Base-by-base conservation (phyloP, 768 basidiomycete genomes). In the Suillus subluteus region DNA sequence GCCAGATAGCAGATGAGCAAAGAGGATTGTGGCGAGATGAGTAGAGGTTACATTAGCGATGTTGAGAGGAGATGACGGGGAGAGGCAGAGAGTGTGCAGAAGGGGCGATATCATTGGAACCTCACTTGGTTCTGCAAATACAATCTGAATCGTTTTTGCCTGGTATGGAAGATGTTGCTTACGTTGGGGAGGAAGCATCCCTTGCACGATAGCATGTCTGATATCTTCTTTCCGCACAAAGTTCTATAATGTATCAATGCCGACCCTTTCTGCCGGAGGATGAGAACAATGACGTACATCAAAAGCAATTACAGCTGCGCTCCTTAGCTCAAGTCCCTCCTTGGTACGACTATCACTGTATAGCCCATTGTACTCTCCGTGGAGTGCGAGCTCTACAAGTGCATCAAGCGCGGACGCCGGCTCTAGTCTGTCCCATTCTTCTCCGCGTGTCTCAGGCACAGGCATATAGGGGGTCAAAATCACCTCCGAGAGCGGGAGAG, bases 361-460 rank as follows among this genome's bases (percentile, higher is more conserved):
- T 62, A 78, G 71, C n/a, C 90, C 88, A 70, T 91, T 88, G 75
- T 94, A 92, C 79, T 98, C 96, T 2, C 96, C 97, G 65, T 97
- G 90, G 46, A 98, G 80, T 13, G 88, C 88, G 18, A 95, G 84
- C 67, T 93, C 90, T 0, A 97, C 87, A 13, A 98, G 84, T 0
- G 87, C 91, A 67, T 96, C 91, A 6, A 97, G 84, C 0, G 93
- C 92, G 4, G 93, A 90, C 18, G 91, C 86, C 5, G 88, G 83
- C 66, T 95, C 92, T 30, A 97, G 76, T 26, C 95, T 86, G 75
- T 96, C 94, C 94, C 94, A 95, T 74, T 97, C 95, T 78, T 97
- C 95, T 9, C 94, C 94, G 67, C 92, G 86, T 64, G 96, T 86
- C 77, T 94, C 88, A 66, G 92, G 87, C 52, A 91, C 87, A 72